phyloP scores from a whole-genome alignment of 495 filamentous ascomycete species.

The Penicillium canescens region DNA sequence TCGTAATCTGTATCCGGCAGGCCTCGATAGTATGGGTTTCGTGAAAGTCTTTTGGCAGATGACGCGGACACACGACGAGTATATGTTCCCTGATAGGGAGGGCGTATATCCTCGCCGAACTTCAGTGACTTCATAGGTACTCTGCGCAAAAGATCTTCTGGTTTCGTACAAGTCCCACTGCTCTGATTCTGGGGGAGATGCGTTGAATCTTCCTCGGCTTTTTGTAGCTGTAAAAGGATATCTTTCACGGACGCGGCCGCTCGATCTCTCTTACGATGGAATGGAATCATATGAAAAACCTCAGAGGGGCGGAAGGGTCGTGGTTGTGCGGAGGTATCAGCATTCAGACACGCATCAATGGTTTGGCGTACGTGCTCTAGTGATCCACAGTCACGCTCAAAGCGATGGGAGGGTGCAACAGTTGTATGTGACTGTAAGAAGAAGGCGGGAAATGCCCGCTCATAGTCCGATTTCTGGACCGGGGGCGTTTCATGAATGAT shows the following conservation, averaged over 20 bases:
- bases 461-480: conserved; percentile 56
- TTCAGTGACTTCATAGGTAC: conserved; percentile 76
- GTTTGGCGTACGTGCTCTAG: conserved; percentile 42
- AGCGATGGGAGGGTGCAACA: conserved; percentile 55
- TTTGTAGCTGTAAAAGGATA: conserved; percentile 61
- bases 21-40: conserved; percentile 64
- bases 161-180: conserved; percentile 27
- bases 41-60: conserved; percentile 58
- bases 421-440: conserved; percentile 67
- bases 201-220: conserved; percentile 17
- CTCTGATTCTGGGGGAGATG: conserved; percentile 4
- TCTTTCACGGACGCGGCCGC: conserved; percentile 58
- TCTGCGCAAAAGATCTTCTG: conserved; percentile 55
- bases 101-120: conserved; percentile 85
- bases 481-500: conserved; percentile 13
- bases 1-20: conserved; percentile 81
- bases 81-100: conserved; percentile 86
- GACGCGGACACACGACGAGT: conserved; percentile 54
- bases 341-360: conserved; percentile 46
- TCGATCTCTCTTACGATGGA: conserved; percentile 52
- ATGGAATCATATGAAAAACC: conserved; percentile 59
- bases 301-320: conserved; percentile 52
- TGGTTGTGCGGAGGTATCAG: conserved; percentile 18
- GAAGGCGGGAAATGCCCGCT: conserved; percentile 74
- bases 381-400: conserved; percentile 58